Base-by-base conservation (phyloP, 176 grass and related monocot species). In the Zea luxurians region DNA sequence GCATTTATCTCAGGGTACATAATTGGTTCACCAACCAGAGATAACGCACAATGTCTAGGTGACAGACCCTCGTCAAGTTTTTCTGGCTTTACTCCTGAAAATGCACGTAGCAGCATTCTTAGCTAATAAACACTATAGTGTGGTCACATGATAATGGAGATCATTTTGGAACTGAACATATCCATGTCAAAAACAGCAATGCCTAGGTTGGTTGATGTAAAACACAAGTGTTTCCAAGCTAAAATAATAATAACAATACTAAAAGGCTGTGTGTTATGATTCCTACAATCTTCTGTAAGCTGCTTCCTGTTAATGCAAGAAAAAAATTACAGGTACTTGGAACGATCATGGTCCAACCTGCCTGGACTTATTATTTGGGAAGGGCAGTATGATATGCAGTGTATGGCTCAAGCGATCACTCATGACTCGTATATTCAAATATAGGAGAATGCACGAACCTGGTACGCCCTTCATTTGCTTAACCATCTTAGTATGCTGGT, bases 391-490 rank as follows among this genome's bases (percentile, higher is more conserved):
- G 48, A 74, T 49, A 79, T 2, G 1, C 47, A 70, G 21, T 54
- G 17, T 6, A 44, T 47, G 55, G 4, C 45, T 63, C 42, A 80
- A 80, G 42, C 55, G 40, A 1, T 8, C 36, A 44, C 27, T 68
- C 44, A 80, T 46, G 13, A 68, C 6, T 1, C 54, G 10, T 58
- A n/a, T 20, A 58, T 58, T 17, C 27, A 27, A 87, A 36, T 17
- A 65, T 34, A 18, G 8, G 17, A 81, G 49, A 77, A 60, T 41
- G 63, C 50, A 73, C 40, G 68, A 75, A 98, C 96, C 96, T 85
- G 96, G 96, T 70, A 98, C 92, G 5, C 96, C 96, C 90, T 98
- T 98, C 96, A 98, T 98, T 69, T 98, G 96, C 81, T 92, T 98
- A 81, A 98, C 86, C 96, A 98, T 98, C 77, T 98, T 98, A 67